These are phyloP conservation scores for Jackrogersella multiformis DNA, from an alignment of 495 filamentous ascomycete genomes.

Conservation along the genomic window DNA sequence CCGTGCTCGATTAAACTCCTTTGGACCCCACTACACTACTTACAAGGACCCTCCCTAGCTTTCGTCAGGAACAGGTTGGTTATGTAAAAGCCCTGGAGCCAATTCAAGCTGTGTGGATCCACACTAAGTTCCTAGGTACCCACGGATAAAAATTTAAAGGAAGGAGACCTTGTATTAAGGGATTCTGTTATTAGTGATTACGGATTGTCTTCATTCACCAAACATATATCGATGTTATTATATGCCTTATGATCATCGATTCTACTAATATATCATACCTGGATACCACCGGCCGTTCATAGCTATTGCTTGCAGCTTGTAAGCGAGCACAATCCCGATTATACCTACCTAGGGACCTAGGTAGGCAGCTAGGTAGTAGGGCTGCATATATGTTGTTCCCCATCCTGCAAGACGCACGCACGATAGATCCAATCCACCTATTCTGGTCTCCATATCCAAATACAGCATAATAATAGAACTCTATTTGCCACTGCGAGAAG, in stretches of 20 bases:
- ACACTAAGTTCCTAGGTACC: neutral
- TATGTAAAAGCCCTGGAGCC: neutral
- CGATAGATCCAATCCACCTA: slow-evolving; percentile 9
- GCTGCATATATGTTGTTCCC: slow-evolving; percentile 35
- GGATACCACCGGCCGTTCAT: too few relatives aligned
- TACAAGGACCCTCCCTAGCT: too few relatives aligned
- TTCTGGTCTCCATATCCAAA: slow-evolving; percentile 21
- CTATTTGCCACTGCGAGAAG: neutral
- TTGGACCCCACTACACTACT: slow-evolving; percentile 4
- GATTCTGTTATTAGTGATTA: too few relatives aligned
- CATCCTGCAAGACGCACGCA: slow-evolving; percentile 35
- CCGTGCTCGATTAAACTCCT: slow-evolving; percentile 9
- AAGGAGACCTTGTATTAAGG: too few relatives aligned
- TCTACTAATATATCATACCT: too few relatives aligned
- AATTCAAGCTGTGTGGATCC: neutral
- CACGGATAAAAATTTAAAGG: neutral
- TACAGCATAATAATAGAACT: slow-evolving; percentile 5
- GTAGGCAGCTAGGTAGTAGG: slow-evolving; percentile 30
- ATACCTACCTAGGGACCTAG: neutral
- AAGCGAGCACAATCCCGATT: neutral
- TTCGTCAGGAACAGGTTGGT: neutral
- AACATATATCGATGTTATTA: too few relatives aligned
- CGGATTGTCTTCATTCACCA: too few relatives aligned
- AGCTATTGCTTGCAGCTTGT: too few relatives aligned
- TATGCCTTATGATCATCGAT: too few relatives aligned